These are phyloP conservation scores for Tylopilus sp. DNA, from an alignment of 768 basidiomycete species.

Conservation along the genomic window DNA sequence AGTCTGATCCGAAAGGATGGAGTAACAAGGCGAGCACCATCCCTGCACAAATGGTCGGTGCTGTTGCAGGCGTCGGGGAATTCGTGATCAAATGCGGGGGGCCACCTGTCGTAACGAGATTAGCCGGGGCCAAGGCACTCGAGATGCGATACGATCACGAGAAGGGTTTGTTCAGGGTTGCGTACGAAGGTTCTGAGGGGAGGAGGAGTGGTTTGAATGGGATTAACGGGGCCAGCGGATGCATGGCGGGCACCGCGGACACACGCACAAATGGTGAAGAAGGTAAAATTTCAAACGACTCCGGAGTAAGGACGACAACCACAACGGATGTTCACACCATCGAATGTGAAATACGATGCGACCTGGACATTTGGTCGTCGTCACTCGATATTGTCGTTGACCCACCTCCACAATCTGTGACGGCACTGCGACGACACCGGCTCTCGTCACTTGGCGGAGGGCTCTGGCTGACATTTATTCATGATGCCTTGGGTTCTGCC, in stretches of 20 bases:
- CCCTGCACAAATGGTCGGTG: conserved; percentile 89
- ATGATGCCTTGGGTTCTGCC: conserved; percentile 74
- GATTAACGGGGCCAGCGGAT: conserved; percentile 15
- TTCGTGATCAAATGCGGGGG: conserved; percentile 95
- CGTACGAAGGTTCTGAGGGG: conserved; percentile 69
- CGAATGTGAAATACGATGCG: conserved; percentile 90
- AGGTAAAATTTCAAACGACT: not conserved
- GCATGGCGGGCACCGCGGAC: not conserved
- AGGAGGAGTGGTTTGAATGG: conserved; percentile 36
- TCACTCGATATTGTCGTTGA: conserved; percentile 88
- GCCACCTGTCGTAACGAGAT: conserved; percentile 84
- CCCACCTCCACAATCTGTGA: conserved; percentile 82
- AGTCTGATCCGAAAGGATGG: conserved; percentile 97
- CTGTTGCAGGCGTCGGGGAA: conserved; percentile 89
- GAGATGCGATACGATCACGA: conserved; percentile 87
- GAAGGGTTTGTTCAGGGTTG: conserved; percentile 71
- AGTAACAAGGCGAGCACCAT: conserved; percentile 85
- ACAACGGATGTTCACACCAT: conserved; percentile 46
- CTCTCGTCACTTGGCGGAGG: conserved; percentile 88
- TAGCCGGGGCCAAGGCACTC: conserved; percentile 73
- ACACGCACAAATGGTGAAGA: conserved; percentile 18
- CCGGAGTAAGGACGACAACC: conserved; percentile 1
- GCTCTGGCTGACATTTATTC: conserved; percentile 88
- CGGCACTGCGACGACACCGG: conserved; percentile 82
- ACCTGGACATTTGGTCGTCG: conserved; percentile 83